Evolutionary conservation across 2,329 filamentous ascomycete species (phyloP).

Genomic region (Penicillium sp.): DNA sequence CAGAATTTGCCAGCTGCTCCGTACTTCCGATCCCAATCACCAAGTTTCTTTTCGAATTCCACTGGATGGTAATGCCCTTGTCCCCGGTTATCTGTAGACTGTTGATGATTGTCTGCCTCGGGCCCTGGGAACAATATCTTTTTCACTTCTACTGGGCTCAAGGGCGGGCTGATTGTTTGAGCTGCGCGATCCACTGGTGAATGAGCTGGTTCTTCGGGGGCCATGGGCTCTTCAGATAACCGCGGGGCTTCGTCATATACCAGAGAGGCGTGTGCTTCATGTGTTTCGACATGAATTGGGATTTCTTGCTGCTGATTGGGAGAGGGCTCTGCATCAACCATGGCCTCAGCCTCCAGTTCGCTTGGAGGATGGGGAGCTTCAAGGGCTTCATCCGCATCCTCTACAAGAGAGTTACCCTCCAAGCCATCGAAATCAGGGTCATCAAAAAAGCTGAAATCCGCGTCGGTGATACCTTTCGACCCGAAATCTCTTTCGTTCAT

Average conservation of each 20-base stretch:
- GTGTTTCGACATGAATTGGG: not conserved
- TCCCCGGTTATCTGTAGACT: slow-evolving; percentile 12
- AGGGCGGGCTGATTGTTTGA: slow-evolving; percentile 40
- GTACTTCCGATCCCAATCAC: slow-evolving; percentile 56
- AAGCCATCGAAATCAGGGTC: slow-evolving; percentile 45
- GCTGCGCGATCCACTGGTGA: slow-evolving; percentile 21
- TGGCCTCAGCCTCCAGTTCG: slow-evolving; percentile 15
- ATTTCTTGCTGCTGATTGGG: not conserved
- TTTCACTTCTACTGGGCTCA: slow-evolving; percentile 43
- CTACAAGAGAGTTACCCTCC: slow-evolving; percentile 15
- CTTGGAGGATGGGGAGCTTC: slow-evolving; percentile 14
- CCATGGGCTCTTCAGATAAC: slow-evolving; percentile 6
- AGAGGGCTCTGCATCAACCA: slow-evolving; percentile 7
- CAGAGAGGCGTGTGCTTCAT: not conserved
- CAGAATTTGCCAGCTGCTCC: slow-evolving; percentile 49
- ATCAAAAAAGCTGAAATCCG: slow-evolving; percentile 66
- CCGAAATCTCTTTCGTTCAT: slow-evolving; percentile 56
- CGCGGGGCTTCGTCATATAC: not conserved
- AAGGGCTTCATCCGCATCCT: slow-evolving; percentile 16
- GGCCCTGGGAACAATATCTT: slow-evolving; percentile 46
- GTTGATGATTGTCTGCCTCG: slow-evolving; percentile 4
- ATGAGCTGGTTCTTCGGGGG: slow-evolving; percentile 3
- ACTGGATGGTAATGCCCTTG: slow-evolving; percentile 55
- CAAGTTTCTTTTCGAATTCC: slow-evolving; percentile 51
- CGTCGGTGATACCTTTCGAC: slow-evolving; percentile 58